Evolutionary conservation across 495 filamentous ascomycete species (phyloP).

Genomic region (Oleoguttula mirabilis): DNA sequence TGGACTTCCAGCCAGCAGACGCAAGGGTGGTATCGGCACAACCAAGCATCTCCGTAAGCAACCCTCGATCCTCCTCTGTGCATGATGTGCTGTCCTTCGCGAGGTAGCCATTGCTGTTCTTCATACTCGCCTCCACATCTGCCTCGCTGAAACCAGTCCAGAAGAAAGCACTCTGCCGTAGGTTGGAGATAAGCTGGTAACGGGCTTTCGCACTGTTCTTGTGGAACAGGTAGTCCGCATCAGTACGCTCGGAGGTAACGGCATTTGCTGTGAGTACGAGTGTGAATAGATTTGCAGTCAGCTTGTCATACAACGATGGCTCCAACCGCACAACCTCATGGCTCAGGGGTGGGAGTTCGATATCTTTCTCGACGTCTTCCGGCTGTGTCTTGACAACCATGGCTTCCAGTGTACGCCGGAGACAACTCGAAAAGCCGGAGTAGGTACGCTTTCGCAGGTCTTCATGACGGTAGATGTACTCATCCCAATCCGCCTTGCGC

Average conservation of each 20-base stretch:
- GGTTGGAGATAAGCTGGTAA: slow-evolving; percentile 56
- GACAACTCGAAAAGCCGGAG: slow-evolving; percentile 36
- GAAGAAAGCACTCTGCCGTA: slow-evolving; percentile 81
- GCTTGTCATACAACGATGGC: slow-evolving; percentile 69
- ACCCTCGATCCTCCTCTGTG: slow-evolving; percentile 42
- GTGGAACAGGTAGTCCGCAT: slow-evolving; percentile 82
- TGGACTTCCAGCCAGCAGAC: slow-evolving; percentile 51
- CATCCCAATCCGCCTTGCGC: slow-evolving; percentile 49
- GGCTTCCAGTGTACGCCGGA: slow-evolving; percentile 58
- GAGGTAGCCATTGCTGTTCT: slow-evolving; percentile 54
- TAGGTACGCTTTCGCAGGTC: slow-evolving; percentile 37
- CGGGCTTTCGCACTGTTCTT: slow-evolving; percentile 53
- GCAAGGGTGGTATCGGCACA: slow-evolving; percentile 47
- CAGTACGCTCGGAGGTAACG: slow-evolving; percentile 74
- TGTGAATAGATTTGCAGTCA: slow-evolving; percentile 75
- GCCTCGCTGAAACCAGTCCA: slow-evolving; percentile 62
- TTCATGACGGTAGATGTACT: slow-evolving; percentile 58
- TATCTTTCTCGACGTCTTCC: slow-evolving; percentile 53
- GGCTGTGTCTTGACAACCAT: slow-evolving; percentile 71
- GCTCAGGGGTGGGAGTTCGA: slow-evolving; percentile 53
- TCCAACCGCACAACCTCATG: slow-evolving; percentile 64
- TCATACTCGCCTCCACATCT: slow-evolving; percentile 49
- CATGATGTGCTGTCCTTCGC: slow-evolving; percentile 40
- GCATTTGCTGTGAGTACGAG: slow-evolving; percentile 72
- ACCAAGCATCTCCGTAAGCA: slow-evolving; percentile 49